Evolutionary conservation across 805 yeast species (phyloP).

Genomic region (Pichia manshurica): DNA sequence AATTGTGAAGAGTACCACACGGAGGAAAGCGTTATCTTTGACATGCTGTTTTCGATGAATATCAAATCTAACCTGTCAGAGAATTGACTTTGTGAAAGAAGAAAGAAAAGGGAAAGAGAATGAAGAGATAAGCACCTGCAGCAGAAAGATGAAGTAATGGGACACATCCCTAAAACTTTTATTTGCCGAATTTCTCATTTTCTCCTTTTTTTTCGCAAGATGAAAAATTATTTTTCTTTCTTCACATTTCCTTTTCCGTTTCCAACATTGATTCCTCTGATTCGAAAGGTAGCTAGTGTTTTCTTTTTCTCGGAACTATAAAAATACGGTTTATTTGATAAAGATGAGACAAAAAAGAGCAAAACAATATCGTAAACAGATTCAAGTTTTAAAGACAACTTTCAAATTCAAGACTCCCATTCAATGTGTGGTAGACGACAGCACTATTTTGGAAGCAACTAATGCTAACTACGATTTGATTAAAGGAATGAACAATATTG

Average conservation of each 20-base stretch:
- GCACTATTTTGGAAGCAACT: conserved; percentile 59
- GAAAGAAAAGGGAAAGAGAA: neutral
- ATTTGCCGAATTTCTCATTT: neutral
- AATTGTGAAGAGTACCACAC: conserved; percentile 58
- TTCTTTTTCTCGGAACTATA: no score
- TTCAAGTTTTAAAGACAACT: conserved; percentile 76
- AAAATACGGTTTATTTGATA: no score
- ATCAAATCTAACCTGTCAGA: no score
- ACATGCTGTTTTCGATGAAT: neutral
- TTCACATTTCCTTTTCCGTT: no score
- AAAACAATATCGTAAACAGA: conserved; percentile 86
- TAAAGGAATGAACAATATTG: conserved; percentile 73
- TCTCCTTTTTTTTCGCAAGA: neutral
- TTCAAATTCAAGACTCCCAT: conserved; percentile 93
- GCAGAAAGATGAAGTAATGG: neutral
- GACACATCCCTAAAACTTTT: no score
- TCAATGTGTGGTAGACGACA: conserved; percentile 83
- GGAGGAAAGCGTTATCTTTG: conserved; percentile 3
- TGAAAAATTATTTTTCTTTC: no score
- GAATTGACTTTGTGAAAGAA: neutral
- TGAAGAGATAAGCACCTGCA: neutral
- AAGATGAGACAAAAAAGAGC: conserved; percentile 99
- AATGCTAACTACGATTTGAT: conserved; percentile 68
- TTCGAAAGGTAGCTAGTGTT: no score
- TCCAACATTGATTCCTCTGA: no score